Conservation (phyloP, 805 yeast species). For the Torulaspora indica region DNA sequence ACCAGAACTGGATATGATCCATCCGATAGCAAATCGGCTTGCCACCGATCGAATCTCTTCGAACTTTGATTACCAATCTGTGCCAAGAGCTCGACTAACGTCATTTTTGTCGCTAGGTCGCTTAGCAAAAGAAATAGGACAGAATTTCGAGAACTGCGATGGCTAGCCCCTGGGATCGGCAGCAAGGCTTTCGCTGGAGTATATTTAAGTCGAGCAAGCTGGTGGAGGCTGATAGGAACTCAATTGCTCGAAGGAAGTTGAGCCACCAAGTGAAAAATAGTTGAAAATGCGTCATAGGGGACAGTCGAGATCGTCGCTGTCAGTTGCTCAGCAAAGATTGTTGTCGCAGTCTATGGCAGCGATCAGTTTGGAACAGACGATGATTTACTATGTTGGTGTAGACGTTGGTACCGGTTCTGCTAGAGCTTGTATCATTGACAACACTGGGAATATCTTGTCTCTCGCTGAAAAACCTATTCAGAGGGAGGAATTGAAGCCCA, state of each 20-base stretch:
- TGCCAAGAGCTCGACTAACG: conserved; percentile 3
- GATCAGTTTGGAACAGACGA: conserved; percentile 17
- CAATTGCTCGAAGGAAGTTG: neutral
- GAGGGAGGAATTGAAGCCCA: conserved; percentile 68
- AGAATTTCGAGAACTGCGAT: neutral
- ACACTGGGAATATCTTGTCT: conserved; percentile 73
- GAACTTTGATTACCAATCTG: neutral
- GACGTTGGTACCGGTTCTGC: conserved; percentile 99
- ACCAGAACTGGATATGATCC: conserved; percentile 34
- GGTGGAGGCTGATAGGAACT: neutral
- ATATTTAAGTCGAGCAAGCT: conserved; percentile 1
- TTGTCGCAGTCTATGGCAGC: conserved; percentile 22
- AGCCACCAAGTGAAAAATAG: neutral
- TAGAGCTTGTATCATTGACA: conserved; percentile 86
- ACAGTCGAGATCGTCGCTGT: conserved; percentile 23
- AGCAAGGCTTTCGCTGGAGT: neutral
- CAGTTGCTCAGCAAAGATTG: conserved; percentile 27
- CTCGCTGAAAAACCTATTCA: conserved; percentile 75
- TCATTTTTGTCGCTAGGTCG: conserved; percentile 3
- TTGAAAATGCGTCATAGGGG: conserved; percentile 15
- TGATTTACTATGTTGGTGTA: conserved; percentile 62
- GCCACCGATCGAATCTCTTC: neutral
- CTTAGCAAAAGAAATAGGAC: conserved; percentile 4
- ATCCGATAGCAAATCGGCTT: neutral
- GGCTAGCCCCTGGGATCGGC: conserved; percentile 1